Evolutionary conservation across 768 basidiomycete species (phyloP).

Genomic region (Hirschioporus abietinus): DNA sequence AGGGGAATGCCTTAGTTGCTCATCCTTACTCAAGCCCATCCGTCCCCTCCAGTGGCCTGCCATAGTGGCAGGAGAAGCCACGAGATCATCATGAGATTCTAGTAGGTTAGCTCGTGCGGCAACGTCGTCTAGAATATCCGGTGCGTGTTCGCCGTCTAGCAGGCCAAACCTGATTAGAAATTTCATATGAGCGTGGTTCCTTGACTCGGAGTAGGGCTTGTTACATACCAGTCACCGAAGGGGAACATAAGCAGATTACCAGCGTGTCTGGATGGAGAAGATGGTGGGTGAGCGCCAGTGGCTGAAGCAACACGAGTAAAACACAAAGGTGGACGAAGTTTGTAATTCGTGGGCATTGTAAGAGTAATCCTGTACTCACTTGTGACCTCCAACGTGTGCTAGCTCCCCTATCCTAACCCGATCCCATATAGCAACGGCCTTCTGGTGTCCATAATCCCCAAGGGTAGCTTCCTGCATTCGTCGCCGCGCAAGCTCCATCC

Average conservation of each 20-base stretch:
- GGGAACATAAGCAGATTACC: slow-evolving; percentile 68
- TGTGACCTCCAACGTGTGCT: slow-evolving; percentile 80
- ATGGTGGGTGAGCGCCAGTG: neutral
- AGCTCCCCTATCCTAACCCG: slow-evolving; percentile 51
- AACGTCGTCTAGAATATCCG: slow-evolving; percentile 44
- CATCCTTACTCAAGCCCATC: slow-evolving; percentile 58
- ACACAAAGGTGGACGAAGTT: slow-evolving; percentile 4
- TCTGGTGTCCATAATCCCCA: neutral
- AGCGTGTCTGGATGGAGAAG: slow-evolving; percentile 48
- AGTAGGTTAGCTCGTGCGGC: slow-evolving; percentile 27
- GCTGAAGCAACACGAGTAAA: neutral
- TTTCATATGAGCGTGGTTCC: neutral
- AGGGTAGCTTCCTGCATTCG: slow-evolving; percentile 13
- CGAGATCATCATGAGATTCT: slow-evolving; percentile 13
- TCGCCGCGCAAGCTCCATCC: slow-evolving; percentile 43
- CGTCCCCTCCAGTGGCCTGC: slow-evolving; percentile 63
- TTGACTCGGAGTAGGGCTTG: neutral
- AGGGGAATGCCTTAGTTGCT: slow-evolving; percentile 32
- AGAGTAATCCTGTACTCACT: slow-evolving; percentile 40
- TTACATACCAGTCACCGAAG: slow-evolving; percentile 63
- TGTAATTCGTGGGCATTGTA: neutral
- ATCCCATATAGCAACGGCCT: slow-evolving; percentile 10
- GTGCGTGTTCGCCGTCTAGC: slow-evolving; percentile 51
- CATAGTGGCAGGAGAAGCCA: slow-evolving; percentile 32
- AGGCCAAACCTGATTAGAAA: slow-evolving; percentile 50